These are phyloP conservation scores for Piper betle DNA, from an alignment of 164 flowering plant genomes.

Conservation along the genomic window DNA sequence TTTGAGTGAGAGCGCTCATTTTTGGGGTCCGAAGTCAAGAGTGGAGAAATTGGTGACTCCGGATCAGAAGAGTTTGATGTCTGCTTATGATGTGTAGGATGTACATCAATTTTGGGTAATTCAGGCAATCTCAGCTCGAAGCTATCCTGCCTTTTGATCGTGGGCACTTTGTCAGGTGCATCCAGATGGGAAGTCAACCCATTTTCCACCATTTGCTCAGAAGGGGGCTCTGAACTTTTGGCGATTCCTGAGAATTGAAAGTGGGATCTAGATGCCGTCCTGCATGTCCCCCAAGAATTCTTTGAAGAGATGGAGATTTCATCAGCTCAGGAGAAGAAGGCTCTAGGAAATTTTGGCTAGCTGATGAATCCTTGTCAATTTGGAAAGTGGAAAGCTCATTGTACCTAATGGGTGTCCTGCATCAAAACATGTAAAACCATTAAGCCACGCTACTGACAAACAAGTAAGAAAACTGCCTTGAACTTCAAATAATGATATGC, in stretches of 20 bases:
- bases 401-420: slow-evolving; percentile 68
- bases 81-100: slow-evolving; percentile 31
- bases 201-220: slow-evolving; percentile 68
- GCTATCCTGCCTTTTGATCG: slow-evolving; percentile 82
- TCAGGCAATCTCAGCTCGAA: slow-evolving; percentile 89
- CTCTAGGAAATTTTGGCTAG: slow-evolving; percentile 62
- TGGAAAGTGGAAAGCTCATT: slow-evolving; percentile 64
- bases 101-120: slow-evolving; percentile 83
- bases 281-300: slow-evolving; percentile 40
- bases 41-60: slow-evolving; percentile 95
- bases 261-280: slow-evolving; percentile 34
- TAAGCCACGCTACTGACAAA: neutral
- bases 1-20: slow-evolving; percentile 96
- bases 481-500: neutral
- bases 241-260: slow-evolving; percentile 59
- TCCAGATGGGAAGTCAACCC: slow-evolving; percentile 31
- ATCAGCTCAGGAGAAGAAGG: slow-evolving; percentile 76
- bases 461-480: neutral
- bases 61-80: slow-evolving; percentile 71
- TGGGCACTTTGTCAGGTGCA: slow-evolving; percentile 54
- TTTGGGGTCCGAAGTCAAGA: slow-evolving; percentile 86
- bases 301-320: slow-evolving; percentile 89
- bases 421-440: neutral
- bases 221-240: slow-evolving; percentile 61
- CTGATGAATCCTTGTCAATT: slow-evolving; percentile 77